Evolutionary conservation across 768 basidiomycete genomes (phyloP), one percentile per base, ranked within the genome.

Genomic region (Symmetrospora coprosmae): DNA sequence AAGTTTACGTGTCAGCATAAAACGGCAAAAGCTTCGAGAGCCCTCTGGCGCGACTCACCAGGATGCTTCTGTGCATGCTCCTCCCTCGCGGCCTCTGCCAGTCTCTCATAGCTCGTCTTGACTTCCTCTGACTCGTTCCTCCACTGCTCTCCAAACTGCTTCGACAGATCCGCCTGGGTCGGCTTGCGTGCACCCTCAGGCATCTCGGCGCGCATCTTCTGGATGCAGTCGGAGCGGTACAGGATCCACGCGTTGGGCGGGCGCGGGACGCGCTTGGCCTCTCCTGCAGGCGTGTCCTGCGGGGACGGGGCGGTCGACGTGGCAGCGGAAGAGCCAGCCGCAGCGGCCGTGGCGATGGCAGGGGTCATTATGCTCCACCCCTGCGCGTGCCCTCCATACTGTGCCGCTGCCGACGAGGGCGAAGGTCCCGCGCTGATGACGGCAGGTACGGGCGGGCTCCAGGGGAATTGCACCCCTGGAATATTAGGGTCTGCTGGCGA

Each of bases 211-310:
- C 55, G 41, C 17, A 43, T 30, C 71, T 69, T 67, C 69, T 50
- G 72, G 30, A 64, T 62, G 67, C 78, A 79, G 62, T 81, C 77
- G 2, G 82, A 80, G 38, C 86, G 80, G 71, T 84, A 89, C n/a
- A 87, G 65, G 62, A 89, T 87, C 84, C 85, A 89, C 0, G 86
- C 81, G 69, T 87, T 89, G 5, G 81, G 79, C 4, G 86, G 86
- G 0, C 86, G 78, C 13, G 58, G 58, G 5, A 43, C 25, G 13
- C 25, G 13, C 43, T 46, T 46, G 9, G 9, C 43, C 8, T 9
- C 43, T 23, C n/a, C n/a, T n/a, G n/a, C n/a, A n/a, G n/a, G n/a
- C n/a, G n/a, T n/a, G n/a, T n/a, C n/a, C n/a, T n/a, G n/a, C n/a
- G n/a, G n/a, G n/a, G n/a, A n/a, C n/a, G n/a, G 13, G 37, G 11